phyloP scores from a whole-genome alignment of 2,329 filamentous ascomycete species.

The Rhynchosporium secalis region DNA sequence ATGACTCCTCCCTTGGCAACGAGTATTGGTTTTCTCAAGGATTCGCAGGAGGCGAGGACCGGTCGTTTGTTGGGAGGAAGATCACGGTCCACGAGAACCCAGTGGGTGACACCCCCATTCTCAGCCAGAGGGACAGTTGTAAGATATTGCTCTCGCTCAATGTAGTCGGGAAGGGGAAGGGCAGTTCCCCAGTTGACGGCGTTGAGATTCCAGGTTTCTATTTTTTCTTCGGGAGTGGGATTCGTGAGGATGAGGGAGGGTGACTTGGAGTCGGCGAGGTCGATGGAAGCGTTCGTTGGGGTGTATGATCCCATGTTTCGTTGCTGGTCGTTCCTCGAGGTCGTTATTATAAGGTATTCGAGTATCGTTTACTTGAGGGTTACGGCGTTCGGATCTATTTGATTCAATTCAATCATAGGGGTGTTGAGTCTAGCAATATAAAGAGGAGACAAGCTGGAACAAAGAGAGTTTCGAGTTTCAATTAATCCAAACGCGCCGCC shows the following conservation, averaged over 20 bases:
- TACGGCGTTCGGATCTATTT: slow-evolving; percentile 5
- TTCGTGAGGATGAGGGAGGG: slow-evolving; percentile 51
- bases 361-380: not conserved
- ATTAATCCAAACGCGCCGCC: slow-evolving; percentile 1
- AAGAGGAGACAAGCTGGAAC: slow-evolving; percentile 2
- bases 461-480: slow-evolving; percentile 2
- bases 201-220: slow-evolving; percentile 55
- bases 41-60: slow-evolving; percentile 65
- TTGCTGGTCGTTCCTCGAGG: slow-evolving; percentile 1
- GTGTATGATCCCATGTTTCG: slow-evolving; percentile 24
- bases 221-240: slow-evolving; percentile 57
- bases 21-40: slow-evolving; percentile 59
- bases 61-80: slow-evolving; percentile 47
- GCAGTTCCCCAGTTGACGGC: slow-evolving; percentile 59
- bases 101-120: slow-evolving; percentile 57
- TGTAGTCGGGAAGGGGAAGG: slow-evolving; percentile 55
- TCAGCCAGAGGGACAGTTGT: slow-evolving; percentile 57
- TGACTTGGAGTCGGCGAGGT: slow-evolving; percentile 33
- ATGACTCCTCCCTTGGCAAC: slow-evolving; percentile 45
- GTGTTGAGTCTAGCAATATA: slow-evolving; percentile 5
- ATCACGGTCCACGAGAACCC: slow-evolving; percentile 59
- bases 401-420: not conserved
- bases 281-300: slow-evolving; percentile 17
- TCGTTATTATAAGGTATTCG: not conserved
- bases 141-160: slow-evolving; percentile 59